Evolutionary conservation across 306 rosid species (phyloP).

Genomic region (Macrotyloma uniflorum): DNA sequence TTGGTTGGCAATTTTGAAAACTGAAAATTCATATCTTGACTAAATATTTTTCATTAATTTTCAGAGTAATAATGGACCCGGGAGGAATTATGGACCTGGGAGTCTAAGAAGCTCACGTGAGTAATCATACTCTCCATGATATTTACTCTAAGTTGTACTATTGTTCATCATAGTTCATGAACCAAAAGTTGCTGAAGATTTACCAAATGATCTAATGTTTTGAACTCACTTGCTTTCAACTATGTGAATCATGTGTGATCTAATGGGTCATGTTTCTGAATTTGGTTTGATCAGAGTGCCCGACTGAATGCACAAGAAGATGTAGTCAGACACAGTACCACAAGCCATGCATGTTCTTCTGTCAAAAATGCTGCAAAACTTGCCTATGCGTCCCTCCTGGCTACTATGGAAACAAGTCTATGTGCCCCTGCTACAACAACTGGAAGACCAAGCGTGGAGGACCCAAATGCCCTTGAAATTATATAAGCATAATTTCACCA

Average conservation of each 20-base stretch:
- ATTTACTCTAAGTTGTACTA: background rate
- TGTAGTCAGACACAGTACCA: constrained; percentile 53
- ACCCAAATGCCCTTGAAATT: constrained; percentile 62
- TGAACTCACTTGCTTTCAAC: background rate
- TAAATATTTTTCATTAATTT: background rate
- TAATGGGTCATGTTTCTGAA: background rate
- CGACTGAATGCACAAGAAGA: constrained; percentile 49
- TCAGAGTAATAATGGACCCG: constrained; percentile 55
- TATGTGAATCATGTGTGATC: background rate
- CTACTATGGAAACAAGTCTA: constrained; percentile 59
- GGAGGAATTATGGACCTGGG: constrained; percentile 54
- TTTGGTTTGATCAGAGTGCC: constrained; percentile 47
- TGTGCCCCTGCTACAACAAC: constrained; percentile 73
- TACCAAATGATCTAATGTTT: too few species aligned
- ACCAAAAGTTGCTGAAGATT: background rate
- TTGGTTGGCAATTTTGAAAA: background rate
- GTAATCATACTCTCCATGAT: constrained; percentile 24
- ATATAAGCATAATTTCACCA: background rate
- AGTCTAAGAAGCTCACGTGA: constrained; percentile 53
- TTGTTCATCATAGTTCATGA: background rate
- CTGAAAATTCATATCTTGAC: background rate
- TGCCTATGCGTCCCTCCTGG: constrained; percentile 67
- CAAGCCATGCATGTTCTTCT: constrained; percentile 66
- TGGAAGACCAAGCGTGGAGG: constrained; percentile 69
- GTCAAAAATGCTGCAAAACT: constrained; percentile 56